Evolutionary conservation across 2,329 filamentous ascomycete species (phyloP).

Genomic region (Talaromyces sp.): DNA sequence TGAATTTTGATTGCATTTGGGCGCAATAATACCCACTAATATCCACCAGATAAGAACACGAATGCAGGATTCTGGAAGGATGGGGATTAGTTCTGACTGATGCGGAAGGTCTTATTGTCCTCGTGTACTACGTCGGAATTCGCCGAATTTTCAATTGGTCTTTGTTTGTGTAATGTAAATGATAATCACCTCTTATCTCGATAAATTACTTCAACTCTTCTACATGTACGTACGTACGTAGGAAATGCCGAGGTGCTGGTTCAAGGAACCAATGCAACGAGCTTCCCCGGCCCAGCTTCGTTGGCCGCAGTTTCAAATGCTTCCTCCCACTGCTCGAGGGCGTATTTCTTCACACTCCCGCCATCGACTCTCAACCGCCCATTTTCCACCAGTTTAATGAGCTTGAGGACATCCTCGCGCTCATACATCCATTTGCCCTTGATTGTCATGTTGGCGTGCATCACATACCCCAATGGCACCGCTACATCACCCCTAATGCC

Average conservation of each 20-base stretch:
- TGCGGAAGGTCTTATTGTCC: background rate
- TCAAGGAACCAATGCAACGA: conserved; percentile 2
- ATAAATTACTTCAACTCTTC: background rate
- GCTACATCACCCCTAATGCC: conserved; percentile 3
- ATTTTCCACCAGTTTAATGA: conserved; percentile 11
- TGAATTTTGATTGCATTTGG: background rate
- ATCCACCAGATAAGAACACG: conserved; percentile 6
- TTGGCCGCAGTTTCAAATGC: conserved; percentile 7
- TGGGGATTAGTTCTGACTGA: background rate
- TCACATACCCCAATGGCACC: conserved; percentile 8
- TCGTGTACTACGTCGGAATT: background rate
- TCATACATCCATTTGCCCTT: conserved; percentile 21
- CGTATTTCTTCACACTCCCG: background rate
- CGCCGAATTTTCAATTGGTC: background rate
- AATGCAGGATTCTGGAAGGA: background rate
- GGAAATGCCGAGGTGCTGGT: background rate
- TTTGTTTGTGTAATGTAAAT: background rate
- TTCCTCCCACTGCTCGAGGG: conserved; percentile 13
- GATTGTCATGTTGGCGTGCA: conserved; percentile 13
- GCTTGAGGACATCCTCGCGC: conserved; percentile 1
- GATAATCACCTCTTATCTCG: background rate
- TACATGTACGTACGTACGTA: background rate
- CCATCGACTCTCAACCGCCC: conserved; percentile 28
- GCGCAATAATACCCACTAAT: background rate
- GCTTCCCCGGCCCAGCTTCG: background rate